A percentile compares a stretch with the other conserved stretches of the same genome.
Conservation (phyloP, 495 filamentous ascomycete genomes). For the Tuber brumale region DNA sequence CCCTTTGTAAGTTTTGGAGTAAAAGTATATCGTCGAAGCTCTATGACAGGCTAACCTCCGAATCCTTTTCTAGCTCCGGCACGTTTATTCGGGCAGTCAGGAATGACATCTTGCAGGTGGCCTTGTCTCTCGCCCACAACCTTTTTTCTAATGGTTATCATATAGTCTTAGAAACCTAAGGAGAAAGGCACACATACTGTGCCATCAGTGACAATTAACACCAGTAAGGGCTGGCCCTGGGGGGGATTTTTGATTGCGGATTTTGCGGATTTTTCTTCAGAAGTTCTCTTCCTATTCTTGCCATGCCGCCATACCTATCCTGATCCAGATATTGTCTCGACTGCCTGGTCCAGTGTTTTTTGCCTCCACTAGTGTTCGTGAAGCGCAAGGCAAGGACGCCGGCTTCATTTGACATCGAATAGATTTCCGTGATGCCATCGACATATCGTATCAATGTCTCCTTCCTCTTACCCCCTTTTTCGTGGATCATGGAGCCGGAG, state of each 20-base stretch:
- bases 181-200: slow-evolving; percentile 7
- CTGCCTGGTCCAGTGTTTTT: slow-evolving; percentile 26
- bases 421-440: slow-evolving; percentile 53
- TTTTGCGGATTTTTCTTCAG: no score
- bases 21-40: no score
- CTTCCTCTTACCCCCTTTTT: slow-evolving; percentile 53
- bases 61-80: background rate
- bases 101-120: background rate
- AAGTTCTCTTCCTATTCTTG: no score
- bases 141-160: slow-evolving; percentile 30
- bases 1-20: no score
- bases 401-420: slow-evolving; percentile 59
- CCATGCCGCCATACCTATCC: no score
- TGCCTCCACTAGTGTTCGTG: slow-evolving; percentile 51
- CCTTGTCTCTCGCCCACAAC: slow-evolving; percentile 50
- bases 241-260: no score
- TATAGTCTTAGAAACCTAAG: background rate
- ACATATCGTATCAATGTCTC: slow-evolving; percentile 56
- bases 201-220: slow-evolving; percentile 17
- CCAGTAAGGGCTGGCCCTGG: slow-evolving; percentile 11
- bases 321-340: no score
- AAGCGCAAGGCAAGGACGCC: slow-evolving; percentile 59
- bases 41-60: no score
- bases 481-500: slow-evolving; percentile 60
- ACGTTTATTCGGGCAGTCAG: background rate